Conservation (phyloP, 768 basidiomycete species). For the Mycena maculata region DNA sequence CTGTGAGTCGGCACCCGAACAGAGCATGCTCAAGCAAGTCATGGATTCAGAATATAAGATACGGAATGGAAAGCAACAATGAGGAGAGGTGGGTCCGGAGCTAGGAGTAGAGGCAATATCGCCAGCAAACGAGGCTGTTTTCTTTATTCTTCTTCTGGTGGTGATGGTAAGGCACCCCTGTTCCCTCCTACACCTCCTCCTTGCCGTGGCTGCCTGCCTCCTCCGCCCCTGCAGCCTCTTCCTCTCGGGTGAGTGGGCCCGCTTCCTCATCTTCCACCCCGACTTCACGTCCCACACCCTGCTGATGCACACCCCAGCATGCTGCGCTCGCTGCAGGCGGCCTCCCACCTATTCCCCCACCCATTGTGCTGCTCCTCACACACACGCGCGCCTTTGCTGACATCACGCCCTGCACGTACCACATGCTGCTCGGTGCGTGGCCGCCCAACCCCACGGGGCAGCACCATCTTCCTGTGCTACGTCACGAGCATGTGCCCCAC, state of each 20-base stretch:
- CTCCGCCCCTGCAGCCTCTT: constrained; percentile 78
- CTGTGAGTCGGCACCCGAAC: too few relatives aligned
- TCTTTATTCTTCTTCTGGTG: constrained; percentile 55
- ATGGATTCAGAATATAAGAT: constrained; percentile 22
- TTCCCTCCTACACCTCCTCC: constrained; percentile 63
- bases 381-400: constrained; percentile 54
- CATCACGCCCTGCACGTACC: constrained; percentile 46
- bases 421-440: constrained; percentile 73
- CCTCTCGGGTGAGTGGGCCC: constrained; percentile 70
- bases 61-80: not conserved
- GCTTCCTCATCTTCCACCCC: constrained; percentile 54
- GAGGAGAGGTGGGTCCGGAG: too few relatives aligned
- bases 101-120: not conserved
- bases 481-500: constrained; percentile 62
- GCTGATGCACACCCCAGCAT: constrained; percentile 53
- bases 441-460: constrained; percentile 46
- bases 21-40: too few relatives aligned
- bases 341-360: constrained; percentile 51
- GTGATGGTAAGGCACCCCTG: constrained; percentile 84
- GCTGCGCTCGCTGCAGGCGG: constrained; percentile 49
- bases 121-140: constrained; percentile 16
- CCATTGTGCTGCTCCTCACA: constrained; percentile 52
- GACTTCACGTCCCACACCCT: constrained; percentile 38
- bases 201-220: constrained; percentile 71
- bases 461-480: constrained; percentile 51